Conservation (phyloP, 2,329 filamentous ascomycete genomes). For the Aspergillus brunneoviolaceus region DNA sequence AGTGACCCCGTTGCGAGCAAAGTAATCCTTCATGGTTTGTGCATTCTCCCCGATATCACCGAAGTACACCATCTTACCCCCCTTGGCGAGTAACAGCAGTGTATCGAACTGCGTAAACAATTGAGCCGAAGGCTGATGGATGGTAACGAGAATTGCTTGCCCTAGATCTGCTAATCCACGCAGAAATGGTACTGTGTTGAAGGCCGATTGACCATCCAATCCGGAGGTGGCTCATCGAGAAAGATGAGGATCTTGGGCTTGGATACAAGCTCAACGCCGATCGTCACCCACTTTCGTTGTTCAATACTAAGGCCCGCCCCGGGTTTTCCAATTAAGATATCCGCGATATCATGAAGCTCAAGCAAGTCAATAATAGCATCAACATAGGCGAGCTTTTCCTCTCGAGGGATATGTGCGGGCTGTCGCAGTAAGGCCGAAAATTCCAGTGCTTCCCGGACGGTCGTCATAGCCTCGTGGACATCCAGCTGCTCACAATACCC, state of each 20-base stretch:
- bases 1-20: too few species aligned
- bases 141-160: slow-evolving; percentile 82
- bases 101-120: too few species aligned
- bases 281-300: slow-evolving; percentile 72
- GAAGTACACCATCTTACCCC: too few species aligned
- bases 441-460: slow-evolving; percentile 77
- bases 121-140: slow-evolving; percentile 74
- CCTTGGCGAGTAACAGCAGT: too few species aligned
- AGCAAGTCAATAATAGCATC: slow-evolving; percentile 83
- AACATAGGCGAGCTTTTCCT: slow-evolving; percentile 80
- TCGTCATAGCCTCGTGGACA: slow-evolving; percentile 75
- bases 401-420: slow-evolving; percentile 63
- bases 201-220: slow-evolving; percentile 3
- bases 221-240: slow-evolving; percentile 63
- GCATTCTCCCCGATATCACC: too few species aligned
- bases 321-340: slow-evolving; percentile 81
- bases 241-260: slow-evolving; percentile 84
- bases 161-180: slow-evolving; percentile 80
- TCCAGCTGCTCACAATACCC: slow-evolving; percentile 64
- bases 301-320: slow-evolving; percentile 69
- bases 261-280: slow-evolving; percentile 88
- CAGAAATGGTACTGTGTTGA: slow-evolving; percentile 71
- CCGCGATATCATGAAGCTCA: slow-evolving; percentile 83
- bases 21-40: too few species aligned
- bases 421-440: slow-evolving; percentile 82